Conservation (phyloP, 768 basidiomycete genomes). For the Asterophora parasitica region DNA sequence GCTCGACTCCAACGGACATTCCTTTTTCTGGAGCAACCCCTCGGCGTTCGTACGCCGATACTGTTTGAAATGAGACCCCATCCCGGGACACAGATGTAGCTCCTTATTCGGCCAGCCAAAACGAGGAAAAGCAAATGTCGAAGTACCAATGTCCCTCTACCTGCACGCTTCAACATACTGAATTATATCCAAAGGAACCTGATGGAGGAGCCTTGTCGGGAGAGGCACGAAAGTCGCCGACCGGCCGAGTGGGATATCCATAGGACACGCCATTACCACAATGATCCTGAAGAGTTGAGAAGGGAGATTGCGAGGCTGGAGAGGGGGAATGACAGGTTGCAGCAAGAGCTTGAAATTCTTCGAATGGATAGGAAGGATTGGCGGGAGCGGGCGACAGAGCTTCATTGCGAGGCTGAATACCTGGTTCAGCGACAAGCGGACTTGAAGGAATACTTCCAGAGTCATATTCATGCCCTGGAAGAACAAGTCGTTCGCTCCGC, state of each 20-base stretch:
- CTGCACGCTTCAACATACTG: too few species aligned
- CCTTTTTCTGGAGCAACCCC: too few species aligned
- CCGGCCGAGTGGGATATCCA: background rate
- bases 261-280: background rate
- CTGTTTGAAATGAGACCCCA: too few species aligned
- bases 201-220: background rate
- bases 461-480: background rate
- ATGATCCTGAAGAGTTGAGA: background rate
- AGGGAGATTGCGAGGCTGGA: background rate
- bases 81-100: too few species aligned
- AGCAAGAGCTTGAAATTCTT: background rate
- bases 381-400: background rate
- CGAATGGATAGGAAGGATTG: background rate
- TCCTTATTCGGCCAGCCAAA: too few species aligned
- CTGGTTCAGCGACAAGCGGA: background rate
- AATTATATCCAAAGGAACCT: background rate
- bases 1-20: too few species aligned
- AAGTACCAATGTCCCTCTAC: too few species aligned
- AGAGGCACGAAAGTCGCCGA: background rate
- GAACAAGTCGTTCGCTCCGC: constrained; percentile 18
- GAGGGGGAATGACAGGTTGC: background rate
- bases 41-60: too few species aligned
- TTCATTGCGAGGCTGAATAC: background rate
- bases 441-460: background rate
- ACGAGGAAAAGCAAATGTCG: too few species aligned